Evolutionary conservation across 2,329 filamentous ascomycete genomes (phyloP).

Genomic region (Herpotrichia juniperi): DNA sequence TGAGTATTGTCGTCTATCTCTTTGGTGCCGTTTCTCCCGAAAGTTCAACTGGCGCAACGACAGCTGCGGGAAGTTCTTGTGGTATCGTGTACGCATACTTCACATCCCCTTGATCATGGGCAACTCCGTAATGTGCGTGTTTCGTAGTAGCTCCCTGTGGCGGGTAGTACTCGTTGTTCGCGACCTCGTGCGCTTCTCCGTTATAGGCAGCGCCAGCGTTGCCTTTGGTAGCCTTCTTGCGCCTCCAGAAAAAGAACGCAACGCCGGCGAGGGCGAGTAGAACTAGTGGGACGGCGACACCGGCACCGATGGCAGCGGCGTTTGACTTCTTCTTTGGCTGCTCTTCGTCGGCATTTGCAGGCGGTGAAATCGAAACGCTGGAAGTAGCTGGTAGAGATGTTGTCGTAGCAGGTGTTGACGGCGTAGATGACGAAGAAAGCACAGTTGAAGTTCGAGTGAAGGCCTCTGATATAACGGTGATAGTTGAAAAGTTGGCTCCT

Average conservation of each 20-base stretch:
- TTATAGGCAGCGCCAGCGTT: not conserved
- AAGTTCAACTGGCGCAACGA: not conserved
- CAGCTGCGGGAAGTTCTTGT: not conserved
- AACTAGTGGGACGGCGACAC: not conserved
- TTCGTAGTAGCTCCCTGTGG: not conserved
- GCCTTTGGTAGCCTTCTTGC: not conserved
- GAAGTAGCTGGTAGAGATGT: not conserved
- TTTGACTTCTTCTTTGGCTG: constrained; percentile 1
- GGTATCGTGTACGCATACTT: not conserved
- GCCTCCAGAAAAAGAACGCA: constrained; percentile 2
- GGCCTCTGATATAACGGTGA: not conserved
- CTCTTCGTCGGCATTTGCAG: not conserved
- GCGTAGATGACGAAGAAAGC: not conserved
- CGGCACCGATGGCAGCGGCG: not conserved
- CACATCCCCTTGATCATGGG: not conserved
- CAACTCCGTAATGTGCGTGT: not conserved
- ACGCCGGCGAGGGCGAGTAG: not conserved
- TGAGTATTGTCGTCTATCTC: not conserved
- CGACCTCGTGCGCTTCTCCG: not conserved
- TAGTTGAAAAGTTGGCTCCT: not conserved
- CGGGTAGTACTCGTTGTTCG: not conserved
- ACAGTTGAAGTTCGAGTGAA: not conserved
- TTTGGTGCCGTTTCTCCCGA: not conserved
- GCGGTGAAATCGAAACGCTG: not conserved
- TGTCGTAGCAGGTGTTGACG: not conserved